phyloP scores from a whole-genome alignment of 2,329 filamentous ascomycete species.

The Amauroascus verrucosus region DNA sequence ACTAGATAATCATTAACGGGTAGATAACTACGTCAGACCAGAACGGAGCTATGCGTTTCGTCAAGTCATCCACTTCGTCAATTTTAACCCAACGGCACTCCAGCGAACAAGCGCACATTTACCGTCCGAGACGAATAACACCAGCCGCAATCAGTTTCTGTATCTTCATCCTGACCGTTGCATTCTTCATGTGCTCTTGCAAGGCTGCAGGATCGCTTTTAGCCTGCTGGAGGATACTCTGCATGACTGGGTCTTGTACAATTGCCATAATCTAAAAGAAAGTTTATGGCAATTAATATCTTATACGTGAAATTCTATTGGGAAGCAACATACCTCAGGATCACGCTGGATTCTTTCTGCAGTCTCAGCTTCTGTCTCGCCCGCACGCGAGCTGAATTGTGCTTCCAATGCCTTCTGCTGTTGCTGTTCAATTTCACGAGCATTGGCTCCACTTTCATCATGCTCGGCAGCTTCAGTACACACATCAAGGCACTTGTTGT shows the following conservation, averaged over 20 bases:
- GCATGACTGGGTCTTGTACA: conserved; percentile 94
- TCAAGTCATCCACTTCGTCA: conserved; percentile 5
- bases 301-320: conserved; percentile 19
- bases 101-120: conserved; percentile 13
- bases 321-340: conserved; percentile 61
- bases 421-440: conserved; percentile 85
- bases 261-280: conserved; percentile 62
- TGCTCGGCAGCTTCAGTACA: conserved; percentile 70
- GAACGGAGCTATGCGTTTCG: not conserved
- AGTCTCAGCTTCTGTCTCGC: conserved; percentile 93
- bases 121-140: conserved; percentile 68
- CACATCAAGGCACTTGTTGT: conserved; percentile 84
- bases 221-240: conserved; percentile 91
- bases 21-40: not conserved
- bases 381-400: conserved; percentile 83
- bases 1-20: not conserved
- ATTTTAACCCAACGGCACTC: not conserved
- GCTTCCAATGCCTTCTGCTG: conserved; percentile 84
- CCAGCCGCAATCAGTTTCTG: conserved; percentile 91
- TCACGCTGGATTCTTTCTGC: conserved; percentile 81
- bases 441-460: conserved; percentile 69
- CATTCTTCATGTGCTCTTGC: conserved; percentile 95
- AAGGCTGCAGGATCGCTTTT: conserved; percentile 86
- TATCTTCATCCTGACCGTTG: conserved; percentile 72
- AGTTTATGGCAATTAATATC: not conserved